These are phyloP conservation scores for Malassezia vespertilionis DNA, from an alignment of 1,284 basidiomycete genomes.

Conservation along the genomic window DNA sequence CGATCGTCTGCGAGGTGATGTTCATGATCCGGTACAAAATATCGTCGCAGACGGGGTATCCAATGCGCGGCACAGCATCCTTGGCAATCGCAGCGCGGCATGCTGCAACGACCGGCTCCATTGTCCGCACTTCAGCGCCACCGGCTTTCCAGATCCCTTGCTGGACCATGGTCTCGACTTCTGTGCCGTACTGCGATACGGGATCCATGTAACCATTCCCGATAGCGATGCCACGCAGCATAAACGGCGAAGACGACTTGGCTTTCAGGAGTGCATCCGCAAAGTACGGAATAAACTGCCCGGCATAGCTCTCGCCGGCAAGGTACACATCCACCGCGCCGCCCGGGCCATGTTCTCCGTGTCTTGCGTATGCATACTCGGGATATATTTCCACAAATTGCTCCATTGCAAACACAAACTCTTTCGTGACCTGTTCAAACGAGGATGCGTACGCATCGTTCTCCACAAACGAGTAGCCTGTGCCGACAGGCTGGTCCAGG, in stretches of 20 bases:
- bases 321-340: constrained; percentile 61
- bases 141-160: constrained; percentile 66
- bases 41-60: constrained; percentile 61
- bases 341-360: constrained; percentile 33
- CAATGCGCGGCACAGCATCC: constrained; percentile 1
- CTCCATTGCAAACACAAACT: constrained; percentile 70
- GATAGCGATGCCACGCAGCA: constrained; percentile 71
- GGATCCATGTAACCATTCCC: constrained; percentile 98
- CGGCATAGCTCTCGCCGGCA: constrained; percentile 21
- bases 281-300: constrained; percentile 48
- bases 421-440: constrained; percentile 59
- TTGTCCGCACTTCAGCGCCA: constrained; percentile 53
- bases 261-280: constrained; percentile 70
- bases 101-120: constrained; percentile 52
- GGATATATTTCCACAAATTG: constrained; percentile 87
- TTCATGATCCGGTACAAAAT: constrained; percentile 59
- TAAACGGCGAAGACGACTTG: constrained; percentile 51
- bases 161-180: constrained; percentile 73
- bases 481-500: constrained; percentile 93
- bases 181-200: constrained; percentile 74
- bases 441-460: constrained; percentile 71
- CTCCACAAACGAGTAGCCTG: constrained; percentile 78
- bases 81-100: constrained; percentile 54
- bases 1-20: constrained; percentile 59
- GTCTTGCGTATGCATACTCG: constrained; percentile 55